Conservation (phyloP, 192 early-diverging fungal species). For the Lobosporangium transversale region DNA sequence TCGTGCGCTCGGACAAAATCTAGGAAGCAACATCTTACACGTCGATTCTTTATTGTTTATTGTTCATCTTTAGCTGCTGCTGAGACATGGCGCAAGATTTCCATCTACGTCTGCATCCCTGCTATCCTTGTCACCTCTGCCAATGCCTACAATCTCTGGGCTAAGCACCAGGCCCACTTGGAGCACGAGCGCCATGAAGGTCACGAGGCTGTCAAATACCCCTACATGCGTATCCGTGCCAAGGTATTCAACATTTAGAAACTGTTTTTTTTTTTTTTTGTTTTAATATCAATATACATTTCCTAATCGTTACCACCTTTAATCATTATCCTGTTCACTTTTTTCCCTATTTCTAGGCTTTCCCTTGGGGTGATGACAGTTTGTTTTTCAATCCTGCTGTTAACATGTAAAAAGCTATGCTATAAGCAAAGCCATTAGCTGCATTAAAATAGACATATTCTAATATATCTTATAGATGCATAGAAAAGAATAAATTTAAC, state of each 20-base stretch:
- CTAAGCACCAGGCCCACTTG: conserved; percentile 56
- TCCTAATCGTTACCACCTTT: neutral
- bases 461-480: too few species aligned
- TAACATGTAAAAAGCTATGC: conserved; percentile 45
- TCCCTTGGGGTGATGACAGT: conserved; percentile 54
- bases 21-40: too few species aligned
- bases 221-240: conserved; percentile 51
- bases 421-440: too few species aligned
- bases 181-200: conserved; percentile 52
- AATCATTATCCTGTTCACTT: neutral
- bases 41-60: neutral
- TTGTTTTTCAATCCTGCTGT: conserved; percentile 51
- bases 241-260: conserved; percentile 40
- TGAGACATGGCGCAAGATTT: conserved; percentile 56
- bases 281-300: neutral
- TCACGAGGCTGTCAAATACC: conserved; percentile 49
- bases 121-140: conserved; percentile 40
- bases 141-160: conserved; percentile 52
- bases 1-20: too few species aligned
- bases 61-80: conserved; percentile 30
- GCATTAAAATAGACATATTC: too few species aligned
- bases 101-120: conserved; percentile 52
- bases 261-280: too few species aligned
- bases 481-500: too few species aligned
- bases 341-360: conserved; percentile 24